Evolutionary conservation across 495 filamentous ascomycete genomes (phyloP).

Genomic region (Trichoderma parareesei): DNA sequence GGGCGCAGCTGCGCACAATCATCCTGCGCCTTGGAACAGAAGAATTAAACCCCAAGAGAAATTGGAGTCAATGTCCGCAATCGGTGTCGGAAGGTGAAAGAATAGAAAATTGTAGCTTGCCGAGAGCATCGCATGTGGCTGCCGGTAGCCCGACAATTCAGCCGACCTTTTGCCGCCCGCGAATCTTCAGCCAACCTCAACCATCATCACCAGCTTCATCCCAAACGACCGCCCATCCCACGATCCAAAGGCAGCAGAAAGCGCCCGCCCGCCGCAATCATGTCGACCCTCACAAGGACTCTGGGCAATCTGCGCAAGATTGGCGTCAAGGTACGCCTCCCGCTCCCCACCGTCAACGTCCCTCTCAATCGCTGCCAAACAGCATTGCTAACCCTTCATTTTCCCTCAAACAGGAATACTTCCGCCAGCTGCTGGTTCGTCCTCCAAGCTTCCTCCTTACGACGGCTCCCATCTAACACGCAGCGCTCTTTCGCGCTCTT

Average conservation of each 20-base stretch:
- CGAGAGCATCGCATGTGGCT: neutral
- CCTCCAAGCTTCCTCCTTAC: conserved; percentile 7
- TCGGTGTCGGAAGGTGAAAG: neutral
- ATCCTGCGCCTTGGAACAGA: conserved; percentile 13
- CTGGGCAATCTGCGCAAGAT: conserved; percentile 78
- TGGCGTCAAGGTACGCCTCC: conserved; percentile 64
- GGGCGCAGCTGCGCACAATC: conserved; percentile 26
- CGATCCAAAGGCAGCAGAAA: neutral
- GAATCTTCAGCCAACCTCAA: conserved; percentile 10
- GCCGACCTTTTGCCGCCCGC: conserved; percentile 7
- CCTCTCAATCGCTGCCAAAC: conserved; percentile 8
- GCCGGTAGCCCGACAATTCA: neutral
- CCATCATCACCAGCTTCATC: neutral
- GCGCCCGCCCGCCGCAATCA: conserved; percentile 44
- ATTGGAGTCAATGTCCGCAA: neutral
- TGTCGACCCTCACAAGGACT: conserved; percentile 88
- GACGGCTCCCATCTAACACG: conserved; percentile 20
- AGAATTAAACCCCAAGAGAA: no score
- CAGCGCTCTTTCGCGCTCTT: conserved; percentile 15
- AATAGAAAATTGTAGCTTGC: neutral
- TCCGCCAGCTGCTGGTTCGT: conserved; percentile 79
- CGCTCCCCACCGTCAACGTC: neutral
- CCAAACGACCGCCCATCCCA: neutral
- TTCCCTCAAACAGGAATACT: conserved; percentile 58
- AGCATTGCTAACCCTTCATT: conserved; percentile 13